Percentiles rank a stretch among this genome's conserved stretches.
Evolutionary conservation across 345 rosid species (phyloP).

Genomic region (Arabidopsis arenosa): DNA sequence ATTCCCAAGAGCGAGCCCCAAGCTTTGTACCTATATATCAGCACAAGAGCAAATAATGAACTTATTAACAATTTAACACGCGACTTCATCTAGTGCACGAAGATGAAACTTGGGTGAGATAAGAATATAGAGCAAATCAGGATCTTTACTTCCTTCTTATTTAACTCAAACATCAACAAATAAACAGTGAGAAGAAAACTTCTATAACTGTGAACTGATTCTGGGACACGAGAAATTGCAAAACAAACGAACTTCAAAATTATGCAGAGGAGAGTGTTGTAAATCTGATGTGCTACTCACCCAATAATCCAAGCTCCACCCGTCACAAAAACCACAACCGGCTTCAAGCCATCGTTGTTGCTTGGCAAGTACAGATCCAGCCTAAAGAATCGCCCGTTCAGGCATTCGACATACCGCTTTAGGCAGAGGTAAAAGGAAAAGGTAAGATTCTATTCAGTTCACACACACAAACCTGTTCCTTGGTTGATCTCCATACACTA

Average conservation of each 20-base stretch:
- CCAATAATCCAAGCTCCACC: constrained; percentile 99
- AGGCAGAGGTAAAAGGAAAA: constrained; percentile 1
- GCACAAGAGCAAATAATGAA: constrained; percentile 19
- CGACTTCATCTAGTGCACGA: constrained; percentile 27
- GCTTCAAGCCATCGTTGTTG: constrained; percentile 64
- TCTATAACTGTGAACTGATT: background rate
- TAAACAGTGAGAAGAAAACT: background rate
- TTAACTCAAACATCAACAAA: background rate
- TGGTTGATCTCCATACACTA: constrained; percentile 94
- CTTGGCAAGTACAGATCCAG: constrained; percentile 86
- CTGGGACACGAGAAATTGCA: background rate
- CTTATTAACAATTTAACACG: constrained; percentile 21
- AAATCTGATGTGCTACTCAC: constrained; percentile 52
- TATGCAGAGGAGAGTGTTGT: constrained; percentile 14
- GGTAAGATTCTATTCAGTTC: constrained; percentile 15
- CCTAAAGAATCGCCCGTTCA: constrained; percentile 47
- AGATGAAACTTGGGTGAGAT: constrained; percentile 6
- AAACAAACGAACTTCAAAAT: background rate
- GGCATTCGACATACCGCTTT: background rate
- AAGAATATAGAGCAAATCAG: constrained; percentile 8
- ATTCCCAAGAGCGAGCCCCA: constrained; percentile 96
- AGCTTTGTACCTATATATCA: constrained; percentile 76
- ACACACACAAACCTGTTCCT: constrained; percentile 75
- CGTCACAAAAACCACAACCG: constrained; percentile 92
- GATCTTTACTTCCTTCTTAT: background rate